Conservation (phyloP, 331 rosid genomes). For the Quercus tomentella region DNA sequence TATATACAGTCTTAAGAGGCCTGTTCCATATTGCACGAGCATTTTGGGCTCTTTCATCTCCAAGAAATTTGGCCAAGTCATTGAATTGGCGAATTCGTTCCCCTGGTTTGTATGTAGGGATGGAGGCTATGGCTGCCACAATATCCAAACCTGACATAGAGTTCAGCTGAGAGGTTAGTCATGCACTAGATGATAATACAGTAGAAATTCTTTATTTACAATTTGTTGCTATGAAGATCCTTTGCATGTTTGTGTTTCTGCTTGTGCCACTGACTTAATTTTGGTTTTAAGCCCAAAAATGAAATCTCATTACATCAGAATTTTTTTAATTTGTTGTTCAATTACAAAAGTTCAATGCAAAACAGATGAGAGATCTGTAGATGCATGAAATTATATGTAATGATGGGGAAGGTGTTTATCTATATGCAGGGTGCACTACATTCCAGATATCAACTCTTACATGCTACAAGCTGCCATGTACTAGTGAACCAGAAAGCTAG, state of each 20-base stretch:
- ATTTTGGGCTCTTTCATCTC: conserved; percentile 86
- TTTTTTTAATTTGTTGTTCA: not conserved
- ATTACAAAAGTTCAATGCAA: not conserved
- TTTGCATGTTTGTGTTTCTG: not conserved
- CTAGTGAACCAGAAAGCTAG: not conserved
- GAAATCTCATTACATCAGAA: not conserved
- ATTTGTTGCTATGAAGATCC: not conserved
- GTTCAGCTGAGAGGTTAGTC: conserved; percentile 25
- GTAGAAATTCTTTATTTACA: not conserved
- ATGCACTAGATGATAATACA: not conserved
- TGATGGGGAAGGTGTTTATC: not conserved
- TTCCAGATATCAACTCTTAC: not conserved
- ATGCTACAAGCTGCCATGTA: not conserved
- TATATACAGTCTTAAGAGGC: conserved; percentile 73
- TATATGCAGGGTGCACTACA: not conserved
- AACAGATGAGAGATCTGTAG: not conserved
- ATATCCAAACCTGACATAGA: conserved; percentile 73
- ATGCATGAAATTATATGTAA: not conserved
- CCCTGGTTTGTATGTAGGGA: conserved; percentile 72
- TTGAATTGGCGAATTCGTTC: conserved; percentile 86
- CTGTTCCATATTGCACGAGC: conserved; percentile 81
- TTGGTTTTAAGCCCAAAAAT: not conserved
- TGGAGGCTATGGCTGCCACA: conserved; percentile 71
- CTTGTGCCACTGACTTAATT: not conserved
- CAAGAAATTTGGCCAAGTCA: conserved; percentile 73